Percentiles rank a stretch among this genome's conserved stretches.
Conservation (phyloP, 2,329 filamentous ascomycete species). For the Nigrospora oryzae region DNA sequence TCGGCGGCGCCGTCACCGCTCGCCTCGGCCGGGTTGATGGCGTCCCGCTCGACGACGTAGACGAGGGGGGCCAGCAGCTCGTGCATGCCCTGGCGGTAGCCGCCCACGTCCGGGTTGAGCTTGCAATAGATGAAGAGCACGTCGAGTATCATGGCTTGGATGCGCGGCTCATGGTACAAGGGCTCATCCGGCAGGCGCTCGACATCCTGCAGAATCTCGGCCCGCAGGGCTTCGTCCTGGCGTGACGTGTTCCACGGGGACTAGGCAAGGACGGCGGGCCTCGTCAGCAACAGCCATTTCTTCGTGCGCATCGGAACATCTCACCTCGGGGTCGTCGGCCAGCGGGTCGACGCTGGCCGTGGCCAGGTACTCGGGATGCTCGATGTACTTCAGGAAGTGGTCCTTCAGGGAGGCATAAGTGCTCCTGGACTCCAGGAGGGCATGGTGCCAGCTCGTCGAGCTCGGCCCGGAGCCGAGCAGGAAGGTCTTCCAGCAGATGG, state of each 20-base stretch:
- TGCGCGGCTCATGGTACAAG: slow-evolving; percentile 74
- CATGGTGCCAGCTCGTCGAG: slow-evolving; percentile 59
- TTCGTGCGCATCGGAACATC: too few relatives aligned
- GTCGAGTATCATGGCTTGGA: slow-evolving; percentile 76
- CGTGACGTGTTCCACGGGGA: slow-evolving; percentile 87
- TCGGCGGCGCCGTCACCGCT: slow-evolving; percentile 30
- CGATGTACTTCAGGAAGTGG: slow-evolving; percentile 73
- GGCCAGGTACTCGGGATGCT: slow-evolving; percentile 72
- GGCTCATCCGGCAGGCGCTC: slow-evolving; percentile 85
- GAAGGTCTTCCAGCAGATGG: slow-evolving; percentile 90
- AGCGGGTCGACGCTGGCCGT: slow-evolving; percentile 71
- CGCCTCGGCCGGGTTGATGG: slow-evolving; percentile 45
- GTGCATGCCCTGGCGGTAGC: slow-evolving; percentile 98
- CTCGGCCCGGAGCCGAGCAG: slow-evolving; percentile 65
- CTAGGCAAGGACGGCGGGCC: slow-evolving; percentile 35
- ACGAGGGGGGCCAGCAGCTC: slow-evolving; percentile 86
- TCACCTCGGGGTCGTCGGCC: slow-evolving; percentile 63
- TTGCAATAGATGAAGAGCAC: slow-evolving; percentile 94
- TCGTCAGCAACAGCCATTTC: neutral
- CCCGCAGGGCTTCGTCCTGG: slow-evolving; percentile 72
- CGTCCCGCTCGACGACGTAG: slow-evolving; percentile 76
- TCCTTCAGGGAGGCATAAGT: slow-evolving; percentile 66
- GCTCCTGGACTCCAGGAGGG: slow-evolving; percentile 58
- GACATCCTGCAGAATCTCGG: slow-evolving; percentile 91
- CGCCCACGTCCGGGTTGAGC: slow-evolving; percentile 74